Evolutionary conservation across 2,329 filamentous ascomycete genomes (phyloP), one percentile per base, ranked within the genome.

Genomic region (Lomentospora prolificans): DNA sequence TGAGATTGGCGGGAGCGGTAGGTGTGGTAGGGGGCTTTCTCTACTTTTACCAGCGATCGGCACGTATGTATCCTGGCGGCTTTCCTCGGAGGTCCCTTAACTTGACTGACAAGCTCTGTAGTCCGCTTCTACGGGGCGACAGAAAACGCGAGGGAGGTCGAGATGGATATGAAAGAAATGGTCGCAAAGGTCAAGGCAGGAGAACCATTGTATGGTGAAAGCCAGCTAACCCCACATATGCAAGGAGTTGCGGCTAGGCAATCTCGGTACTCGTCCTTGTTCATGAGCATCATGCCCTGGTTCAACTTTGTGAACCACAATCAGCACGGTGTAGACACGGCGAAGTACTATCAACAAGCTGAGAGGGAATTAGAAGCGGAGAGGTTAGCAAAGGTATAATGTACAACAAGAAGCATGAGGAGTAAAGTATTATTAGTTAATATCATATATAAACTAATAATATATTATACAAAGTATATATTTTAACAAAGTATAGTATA

Each of bases 101-200:
- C 41, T 27, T 53, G n/a, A 55, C 51, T 51, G 4, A 9, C 24
- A 54, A 14, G 1, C 19, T 4, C 50, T n/a, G n/a, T 60, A 66
- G 90, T 92, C 66, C 88, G 94, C 61, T 97, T 99, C 75, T 97
- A 96, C 75, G 94, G 94, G 65, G 89, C 91, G 72, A 85, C 82
- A 51, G 94, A 99, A 73, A 99, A 99, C 74, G 75, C 85, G 55
- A 85, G 94, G 64, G 94, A 99, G 72, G 77, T 94, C 57, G 87
- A 96, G 61, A 86, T 95, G 86, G 94, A 99, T 69, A 97, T 97
- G 91, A 82, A 83, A 61, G 94, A 99, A 74, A 99, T 99, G 94
- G 91, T 96, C 36, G 82, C 85, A 70, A 95, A 92, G 74, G 91
- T 97, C 69, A 99, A 97, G 81, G 82, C 80, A 58, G 92, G 92